Base-by-base conservation (phyloP, 768 basidiomycete species). In the Leccinum uliginosum region DNA sequence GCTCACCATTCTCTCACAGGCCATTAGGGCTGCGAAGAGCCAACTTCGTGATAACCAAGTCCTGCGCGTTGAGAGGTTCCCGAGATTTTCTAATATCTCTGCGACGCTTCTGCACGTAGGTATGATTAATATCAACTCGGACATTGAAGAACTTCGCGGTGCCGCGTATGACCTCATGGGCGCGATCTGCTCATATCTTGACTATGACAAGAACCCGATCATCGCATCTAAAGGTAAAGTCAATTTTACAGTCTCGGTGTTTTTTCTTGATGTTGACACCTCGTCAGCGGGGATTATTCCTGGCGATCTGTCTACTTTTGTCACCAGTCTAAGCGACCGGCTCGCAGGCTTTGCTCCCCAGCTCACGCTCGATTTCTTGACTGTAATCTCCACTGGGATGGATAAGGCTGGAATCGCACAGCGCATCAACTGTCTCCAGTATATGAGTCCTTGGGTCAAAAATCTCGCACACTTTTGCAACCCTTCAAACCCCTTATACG, bases 41-140 rank as follows among this genome's bases (percentile, higher is more conserved):
- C 80, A 80, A 24, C 75, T 89, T 64, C 84, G 83, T 58, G 83
- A 84, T 43, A 76, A 72, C 7, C 81, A 80, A 34, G 67, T 75
- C 27, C 69, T 77, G 1, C 73, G 82, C 7, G 72, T 80, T 4
- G 89, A 89, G 58, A 78, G 90, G 9, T 85, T 87, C 60, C 83
- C 88, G 7, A 80, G 89, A 53, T 86, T 91, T 58, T 89, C 86
- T 3, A 94, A 93, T 64, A 86, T 93, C 19, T 87, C 91, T 7
- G 89, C 92, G 0, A 88, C 90, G 0, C 73, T 97, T 47, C 75
- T 96, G n/a, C 93, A 94, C 63, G 81, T 93, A 29, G 90, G 91
- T 19, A 80, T 97, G 71, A 77, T 92, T 15, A 91, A 87, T 59
- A 78, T 93, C 26, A 85, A 86, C 58, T 76, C 82, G 15, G 78